Base-by-base conservation (phyloP, 768 basidiomycete species). In the Macrolepiota dolichaula region DNA sequence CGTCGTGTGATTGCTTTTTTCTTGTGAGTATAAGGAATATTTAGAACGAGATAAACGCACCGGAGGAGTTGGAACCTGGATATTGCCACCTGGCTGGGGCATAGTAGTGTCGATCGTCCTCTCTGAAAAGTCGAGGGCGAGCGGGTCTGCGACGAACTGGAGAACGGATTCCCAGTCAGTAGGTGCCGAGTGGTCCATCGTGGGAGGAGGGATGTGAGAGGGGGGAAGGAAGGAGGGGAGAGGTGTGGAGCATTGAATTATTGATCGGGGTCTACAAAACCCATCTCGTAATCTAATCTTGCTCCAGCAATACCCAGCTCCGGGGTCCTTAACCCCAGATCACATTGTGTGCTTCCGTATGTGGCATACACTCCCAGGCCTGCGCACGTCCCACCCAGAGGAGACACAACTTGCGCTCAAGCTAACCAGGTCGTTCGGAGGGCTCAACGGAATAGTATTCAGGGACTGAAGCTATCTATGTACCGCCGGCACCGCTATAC, bases 1-100 rank as follows among this genome's bases (percentile, higher is more conserved):
- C 78, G 60, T 79, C 77, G 55, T 77, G 71, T 38, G 79, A 83
- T 64, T 80, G 79, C 73, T 84, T 70, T 17, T 25, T 46, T 49
- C 29, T 24, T 40, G 24, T 54, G 64, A 60, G 42, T 35, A 51
- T 37, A 22, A 29, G 50, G 25, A 35, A 44, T 35, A 47, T 32
- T 4, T 42, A 55, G 32, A 42, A 63, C 47, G 37, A 10, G 12
- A 17, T 19, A 35, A 11, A 71, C 84, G 62, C 68, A 88, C 86
- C 36, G 87, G 88, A 24, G 87, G 87, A 2, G 88, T 89, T 32
- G 88, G 87, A 12, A 86, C 75, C 65, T 87, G 85, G 36, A 56
- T 58, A 63, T 57, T 68, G 62, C 32, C 67, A 64, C 42, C 44
- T 65, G 60, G 64, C 56, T 40, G 55, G 57, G 29, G 54, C 55